phyloP scores from a whole-genome alignment of 108 stramenopile genomes.

The Skeletonema potamos region DNA sequence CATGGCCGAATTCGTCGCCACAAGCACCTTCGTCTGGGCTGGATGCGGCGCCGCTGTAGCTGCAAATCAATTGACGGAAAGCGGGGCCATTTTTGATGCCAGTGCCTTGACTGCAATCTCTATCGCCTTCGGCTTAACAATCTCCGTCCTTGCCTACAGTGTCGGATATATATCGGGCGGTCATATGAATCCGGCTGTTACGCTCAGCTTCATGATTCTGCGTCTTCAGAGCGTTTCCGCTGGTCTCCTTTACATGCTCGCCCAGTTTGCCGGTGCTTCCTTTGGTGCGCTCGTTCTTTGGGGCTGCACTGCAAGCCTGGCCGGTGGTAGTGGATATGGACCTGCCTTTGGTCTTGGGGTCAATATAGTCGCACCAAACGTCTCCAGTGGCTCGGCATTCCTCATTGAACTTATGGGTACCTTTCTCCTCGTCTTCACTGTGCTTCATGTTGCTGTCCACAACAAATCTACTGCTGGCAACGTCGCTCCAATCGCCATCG shows the following conservation, averaged over 20 bases:
- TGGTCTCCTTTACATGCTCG: constrained; percentile 17
- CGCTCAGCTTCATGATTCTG: constrained; percentile 28
- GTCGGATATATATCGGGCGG: constrained; percentile 47
- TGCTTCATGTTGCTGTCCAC: constrained; percentile 38
- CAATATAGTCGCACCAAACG: constrained; percentile 20
- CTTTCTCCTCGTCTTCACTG: constrained; percentile 34
- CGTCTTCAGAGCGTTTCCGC: constrained; percentile 20
- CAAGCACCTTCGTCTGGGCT: constrained; percentile 20
- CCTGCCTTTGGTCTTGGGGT: constrained; percentile 57
- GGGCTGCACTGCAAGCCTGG: constrained; percentile 25
- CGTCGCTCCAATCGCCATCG: constrained; percentile 43
- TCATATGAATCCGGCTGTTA: constrained; percentile 57
- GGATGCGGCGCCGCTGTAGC: constrained; percentile 25
- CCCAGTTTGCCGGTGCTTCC: constrained; percentile 42
- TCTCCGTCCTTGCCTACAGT: constrained; percentile 34
- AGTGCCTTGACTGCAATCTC: constrained; percentile 15
- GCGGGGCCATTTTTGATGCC: no score
- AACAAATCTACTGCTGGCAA: constrained; percentile 12
- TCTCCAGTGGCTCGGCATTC: constrained; percentile 39
- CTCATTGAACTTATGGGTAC: constrained; percentile 53
- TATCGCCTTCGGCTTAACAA: constrained; percentile 41
- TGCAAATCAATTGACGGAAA: constrained; percentile 9
- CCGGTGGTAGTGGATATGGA: constrained; percentile 15
- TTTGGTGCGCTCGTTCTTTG: constrained; percentile 30
- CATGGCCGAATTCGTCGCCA: constrained; percentile 33